Conservation (phyloP, 768 basidiomycete species). For the Lactifluus rugatus region DNA sequence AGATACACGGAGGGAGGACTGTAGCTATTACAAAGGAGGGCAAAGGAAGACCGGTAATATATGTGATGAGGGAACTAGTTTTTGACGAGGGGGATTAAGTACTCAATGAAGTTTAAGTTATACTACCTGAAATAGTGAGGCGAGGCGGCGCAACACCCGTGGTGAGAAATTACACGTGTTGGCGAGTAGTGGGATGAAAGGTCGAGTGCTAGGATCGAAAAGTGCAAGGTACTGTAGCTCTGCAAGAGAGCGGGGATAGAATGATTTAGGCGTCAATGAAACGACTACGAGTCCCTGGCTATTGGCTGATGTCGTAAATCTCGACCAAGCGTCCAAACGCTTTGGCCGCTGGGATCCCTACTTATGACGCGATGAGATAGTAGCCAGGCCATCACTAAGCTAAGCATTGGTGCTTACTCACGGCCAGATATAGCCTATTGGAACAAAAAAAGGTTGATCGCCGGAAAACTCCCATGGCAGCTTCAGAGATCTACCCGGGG, state of each 20-base stretch:
- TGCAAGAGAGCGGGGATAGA: not conserved
- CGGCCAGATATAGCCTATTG: too few species aligned
- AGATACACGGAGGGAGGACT: too few species aligned
- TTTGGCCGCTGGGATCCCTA: not conserved
- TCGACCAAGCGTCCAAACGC: conserved; percentile 7
- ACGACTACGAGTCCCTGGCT: conserved; percentile 4
- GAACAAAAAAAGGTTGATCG: too few species aligned
- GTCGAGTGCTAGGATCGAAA: conserved; percentile 7
- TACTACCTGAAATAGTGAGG: not conserved
- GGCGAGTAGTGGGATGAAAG: not conserved
- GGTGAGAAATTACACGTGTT: conserved; percentile 14
- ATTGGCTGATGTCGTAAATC: not conserved
- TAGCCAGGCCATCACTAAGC: too few species aligned
- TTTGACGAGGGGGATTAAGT: conserved; percentile 8
- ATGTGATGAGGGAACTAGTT: conserved; percentile 9
- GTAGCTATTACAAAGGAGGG: conserved; percentile 18
- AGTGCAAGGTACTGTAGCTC: conserved; percentile 11
- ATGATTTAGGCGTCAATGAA: not conserved
- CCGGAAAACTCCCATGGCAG: too few species aligned
- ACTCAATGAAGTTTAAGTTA: not conserved
- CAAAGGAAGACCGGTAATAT: conserved; percentile 15
- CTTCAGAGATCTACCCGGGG: too few species aligned
- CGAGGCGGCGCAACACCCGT: not conserved
- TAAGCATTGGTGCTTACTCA: too few species aligned
- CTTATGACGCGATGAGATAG: conserved; percentile 17